These are phyloP conservation scores for Aspergillus caelatus DNA, from an alignment of 2,329 filamentous ascomycete genomes.

Conservation along the genomic window DNA sequence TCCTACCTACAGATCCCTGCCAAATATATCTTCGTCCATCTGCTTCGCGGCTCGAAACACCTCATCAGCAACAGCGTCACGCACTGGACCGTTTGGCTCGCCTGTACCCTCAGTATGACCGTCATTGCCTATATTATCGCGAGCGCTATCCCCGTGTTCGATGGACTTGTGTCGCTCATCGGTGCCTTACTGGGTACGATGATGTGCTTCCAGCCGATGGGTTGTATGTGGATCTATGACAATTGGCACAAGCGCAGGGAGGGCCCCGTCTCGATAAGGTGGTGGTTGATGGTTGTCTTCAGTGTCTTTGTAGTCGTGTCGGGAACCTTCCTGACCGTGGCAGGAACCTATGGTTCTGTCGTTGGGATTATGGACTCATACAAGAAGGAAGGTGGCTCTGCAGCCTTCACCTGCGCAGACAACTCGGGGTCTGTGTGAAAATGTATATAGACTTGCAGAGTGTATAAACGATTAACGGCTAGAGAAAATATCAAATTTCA, in stretches of 20 bases:
- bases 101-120: conserved; percentile 23
- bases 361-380: conserved; percentile 42
- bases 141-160: conserved; percentile 32
- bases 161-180: conserved; percentile 27
- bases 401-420: conserved; percentile 48
- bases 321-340: conserved; percentile 48
- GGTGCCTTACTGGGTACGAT: conserved; percentile 28
- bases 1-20: conserved; percentile 6
- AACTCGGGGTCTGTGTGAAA: conserved; percentile 35
- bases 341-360: conserved; percentile 50
- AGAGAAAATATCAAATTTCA: not conserved
- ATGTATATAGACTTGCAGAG: not conserved
- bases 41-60: conserved; percentile 27
- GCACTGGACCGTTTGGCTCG: conserved; percentile 30
- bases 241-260: conserved; percentile 39
- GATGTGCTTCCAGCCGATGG: conserved; percentile 23
- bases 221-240: conserved; percentile 36
- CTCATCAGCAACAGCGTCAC: conserved; percentile 22
- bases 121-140: conserved; percentile 30
- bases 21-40: conserved; percentile 25
- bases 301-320: conserved; percentile 38
- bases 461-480: too few species aligned
- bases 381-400: conserved; percentile 36
- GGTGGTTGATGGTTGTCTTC: conserved; percentile 23
- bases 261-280: conserved; percentile 11